phyloP scores from a whole-genome alignment of 2,329 filamentous ascomycete species.

The Neoascochyta sp. region DNA sequence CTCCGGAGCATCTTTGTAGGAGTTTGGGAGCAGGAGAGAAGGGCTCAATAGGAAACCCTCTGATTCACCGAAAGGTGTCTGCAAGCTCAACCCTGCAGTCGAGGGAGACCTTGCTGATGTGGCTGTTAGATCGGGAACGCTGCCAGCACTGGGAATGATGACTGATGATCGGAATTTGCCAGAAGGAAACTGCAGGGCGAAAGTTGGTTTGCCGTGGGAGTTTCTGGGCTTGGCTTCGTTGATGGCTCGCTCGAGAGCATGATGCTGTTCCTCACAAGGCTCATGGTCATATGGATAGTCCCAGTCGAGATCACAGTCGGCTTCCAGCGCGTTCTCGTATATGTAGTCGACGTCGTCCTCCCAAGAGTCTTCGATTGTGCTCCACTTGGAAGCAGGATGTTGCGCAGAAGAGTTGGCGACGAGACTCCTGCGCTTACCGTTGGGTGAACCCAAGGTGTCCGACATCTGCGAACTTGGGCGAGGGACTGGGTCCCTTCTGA shows the following conservation, averaged over 20 bases:
- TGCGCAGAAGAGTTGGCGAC: slow-evolving; percentile 16
- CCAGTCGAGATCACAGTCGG: slow-evolving; percentile 60
- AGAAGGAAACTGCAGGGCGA: slow-evolving; percentile 15
- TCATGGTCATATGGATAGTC: slow-evolving; percentile 34
- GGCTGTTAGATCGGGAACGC: slow-evolving; percentile 33
- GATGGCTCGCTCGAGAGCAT: slow-evolving; percentile 5
- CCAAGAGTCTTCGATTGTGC: slow-evolving; percentile 49
- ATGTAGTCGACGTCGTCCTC: slow-evolving; percentile 62
- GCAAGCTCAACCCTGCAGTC: slow-evolving; percentile 24
- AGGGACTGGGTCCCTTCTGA: slow-evolving; percentile 17
- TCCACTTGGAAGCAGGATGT: slow-evolving; percentile 35
- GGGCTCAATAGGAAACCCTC: slow-evolving; percentile 40
- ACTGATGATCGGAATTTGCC: slow-evolving; percentile 24
- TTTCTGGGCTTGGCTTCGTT: slow-evolving; percentile 3
- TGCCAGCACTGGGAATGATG: slow-evolving; percentile 24
- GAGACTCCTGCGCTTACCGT: slow-evolving; percentile 24
- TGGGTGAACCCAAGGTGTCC: slow-evolving; percentile 45
- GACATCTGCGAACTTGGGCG: slow-evolving; percentile 42
- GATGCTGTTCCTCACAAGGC: slow-evolving; percentile 35
- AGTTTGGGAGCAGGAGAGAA: slow-evolving; percentile 33
- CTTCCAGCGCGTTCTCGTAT: slow-evolving; percentile 59
- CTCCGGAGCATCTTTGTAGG: slow-evolving; percentile 36
- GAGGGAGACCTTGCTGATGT: slow-evolving; percentile 35
- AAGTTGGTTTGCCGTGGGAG: slow-evolving; percentile 1
- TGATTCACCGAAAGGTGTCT: slow-evolving; percentile 25